Conservation (phyloP, 192 early-diverging fungal species). For the Lobosporangium transversale region DNA sequence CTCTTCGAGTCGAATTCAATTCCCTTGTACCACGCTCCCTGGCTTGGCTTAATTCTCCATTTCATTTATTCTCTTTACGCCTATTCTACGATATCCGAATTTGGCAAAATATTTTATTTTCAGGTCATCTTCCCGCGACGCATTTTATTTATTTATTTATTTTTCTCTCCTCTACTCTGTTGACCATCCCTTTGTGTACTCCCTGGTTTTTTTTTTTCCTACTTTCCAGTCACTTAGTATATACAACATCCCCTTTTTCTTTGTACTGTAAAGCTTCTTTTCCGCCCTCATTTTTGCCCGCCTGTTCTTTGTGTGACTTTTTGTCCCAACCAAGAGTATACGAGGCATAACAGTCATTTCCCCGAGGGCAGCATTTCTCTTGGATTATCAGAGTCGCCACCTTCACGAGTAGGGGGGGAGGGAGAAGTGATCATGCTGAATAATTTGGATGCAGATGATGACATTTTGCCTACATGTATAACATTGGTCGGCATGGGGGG, state of each 20-base stretch:
- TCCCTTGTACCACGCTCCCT: background rate
- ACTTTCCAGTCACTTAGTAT: too few species aligned
- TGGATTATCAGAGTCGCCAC: background rate
- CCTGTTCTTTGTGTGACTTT: background rate
- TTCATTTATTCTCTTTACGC: background rate
- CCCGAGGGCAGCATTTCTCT: background rate
- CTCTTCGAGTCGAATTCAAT: background rate
- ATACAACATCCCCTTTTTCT: background rate
- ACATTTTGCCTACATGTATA: background rate
- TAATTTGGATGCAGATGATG: too few species aligned
- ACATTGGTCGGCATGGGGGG: background rate
- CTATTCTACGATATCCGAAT: too few species aligned
- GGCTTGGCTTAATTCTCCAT: background rate
- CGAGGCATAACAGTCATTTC: background rate
- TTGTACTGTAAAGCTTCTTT: background rate
- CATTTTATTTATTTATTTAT: too few species aligned
- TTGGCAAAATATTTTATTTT: too few species aligned
- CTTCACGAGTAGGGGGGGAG: background rate
- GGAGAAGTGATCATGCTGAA: too few species aligned
- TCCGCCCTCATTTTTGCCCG: background rate
- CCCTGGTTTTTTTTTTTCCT: slow-evolving; percentile 7
- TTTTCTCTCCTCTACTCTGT: too few species aligned
- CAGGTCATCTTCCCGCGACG: too few species aligned
- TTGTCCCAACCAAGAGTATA: background rate
- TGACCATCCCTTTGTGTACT: slow-evolving; percentile 27